These are phyloP conservation scores for Misopates orontium DNA, from an alignment of 257 asterid genomes.

Conservation along the genomic window DNA sequence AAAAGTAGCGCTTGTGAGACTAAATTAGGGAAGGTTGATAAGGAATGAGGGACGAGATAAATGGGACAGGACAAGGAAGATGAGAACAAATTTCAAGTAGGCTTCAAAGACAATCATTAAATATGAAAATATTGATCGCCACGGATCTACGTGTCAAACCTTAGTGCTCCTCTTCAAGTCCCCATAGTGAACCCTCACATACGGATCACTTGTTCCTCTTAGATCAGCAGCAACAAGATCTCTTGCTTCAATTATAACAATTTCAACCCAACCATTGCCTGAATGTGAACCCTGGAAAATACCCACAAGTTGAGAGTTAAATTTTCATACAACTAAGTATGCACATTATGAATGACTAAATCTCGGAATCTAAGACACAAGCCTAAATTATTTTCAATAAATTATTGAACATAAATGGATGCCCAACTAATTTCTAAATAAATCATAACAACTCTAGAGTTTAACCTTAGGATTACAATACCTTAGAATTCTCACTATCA, in stretches of 20 bases:
- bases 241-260: conserved; percentile 83
- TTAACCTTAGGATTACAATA: conserved; percentile 23
- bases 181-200: conserved; percentile 87
- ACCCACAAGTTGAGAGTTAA: conserved; percentile 16
- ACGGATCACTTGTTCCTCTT: conserved; percentile 98
- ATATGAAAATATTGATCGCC: too few relatives aligned
- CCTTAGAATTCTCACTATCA: conserved; percentile 62
- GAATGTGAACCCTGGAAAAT: conserved; percentile 54
- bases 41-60: too few relatives aligned
- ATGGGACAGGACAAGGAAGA: too few relatives aligned
- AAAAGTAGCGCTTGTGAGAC: too few relatives aligned
- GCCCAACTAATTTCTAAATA: not conserved
- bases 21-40: too few relatives aligned
- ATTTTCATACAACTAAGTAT: not conserved
- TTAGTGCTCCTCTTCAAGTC: conserved; percentile 81
- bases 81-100: too few relatives aligned
- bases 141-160: conserved; percentile 41
- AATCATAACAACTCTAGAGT: not conserved
- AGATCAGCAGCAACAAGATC: conserved; percentile 96
- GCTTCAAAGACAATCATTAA: too few relatives aligned
- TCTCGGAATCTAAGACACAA: not conserved
- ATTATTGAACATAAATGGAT: not conserved
- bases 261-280: conserved; percentile 78
- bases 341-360: not conserved
- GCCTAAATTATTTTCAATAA: not conserved